These are phyloP conservation scores for Prunus mume DNA, from an alignment of 306 rosid species.

Conservation along the genomic window DNA sequence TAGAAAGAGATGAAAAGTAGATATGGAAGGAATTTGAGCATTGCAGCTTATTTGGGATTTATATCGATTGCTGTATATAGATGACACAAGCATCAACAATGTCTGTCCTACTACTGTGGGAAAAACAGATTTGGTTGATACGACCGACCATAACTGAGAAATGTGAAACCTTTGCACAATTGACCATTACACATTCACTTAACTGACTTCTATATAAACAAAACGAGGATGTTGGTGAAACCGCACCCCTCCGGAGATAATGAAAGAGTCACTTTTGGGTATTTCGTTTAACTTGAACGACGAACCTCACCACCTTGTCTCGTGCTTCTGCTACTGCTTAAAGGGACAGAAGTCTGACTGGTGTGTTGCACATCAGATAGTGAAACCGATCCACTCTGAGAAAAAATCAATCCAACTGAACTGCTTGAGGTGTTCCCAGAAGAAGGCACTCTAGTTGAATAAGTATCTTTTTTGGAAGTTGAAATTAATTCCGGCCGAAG, in stretches of 20 bases:
- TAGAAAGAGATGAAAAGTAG: conserved; percentile 6
- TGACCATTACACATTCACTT: conserved; percentile 29
- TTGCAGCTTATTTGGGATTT: conserved; percentile 39
- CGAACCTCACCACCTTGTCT: conserved; percentile 57
- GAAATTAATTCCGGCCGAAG: conserved; percentile 51
- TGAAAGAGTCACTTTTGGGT: conserved; percentile 12
- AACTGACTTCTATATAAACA: conserved; percentile 33
- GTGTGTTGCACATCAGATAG: conserved; percentile 63
- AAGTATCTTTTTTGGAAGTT: conserved; percentile 48
- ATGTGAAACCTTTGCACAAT: conserved; percentile 36
- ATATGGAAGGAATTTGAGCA: conserved; percentile 14
- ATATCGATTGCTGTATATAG: conserved; percentile 28
- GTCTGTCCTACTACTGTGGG: conserved; percentile 32
- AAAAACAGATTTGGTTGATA: conserved; percentile 29
- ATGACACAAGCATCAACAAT: conserved; percentile 28
- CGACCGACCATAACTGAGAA: conserved; percentile 22
- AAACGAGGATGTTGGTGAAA: conserved; percentile 15
- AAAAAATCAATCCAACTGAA: conserved; percentile 60
- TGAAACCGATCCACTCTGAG: conserved; percentile 59
- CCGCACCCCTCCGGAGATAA: conserved; percentile 23
- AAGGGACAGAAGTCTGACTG: conserved; percentile 52
- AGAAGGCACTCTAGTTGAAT: conserved; percentile 51
- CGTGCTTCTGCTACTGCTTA: conserved; percentile 52
- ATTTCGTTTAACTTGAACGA: conserved; percentile 29
- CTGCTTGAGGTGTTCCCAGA: conserved; percentile 53